Base-by-base conservation (phyloP, 2,329 filamentous ascomycete genomes). In the Monilinia laxa region DNA sequence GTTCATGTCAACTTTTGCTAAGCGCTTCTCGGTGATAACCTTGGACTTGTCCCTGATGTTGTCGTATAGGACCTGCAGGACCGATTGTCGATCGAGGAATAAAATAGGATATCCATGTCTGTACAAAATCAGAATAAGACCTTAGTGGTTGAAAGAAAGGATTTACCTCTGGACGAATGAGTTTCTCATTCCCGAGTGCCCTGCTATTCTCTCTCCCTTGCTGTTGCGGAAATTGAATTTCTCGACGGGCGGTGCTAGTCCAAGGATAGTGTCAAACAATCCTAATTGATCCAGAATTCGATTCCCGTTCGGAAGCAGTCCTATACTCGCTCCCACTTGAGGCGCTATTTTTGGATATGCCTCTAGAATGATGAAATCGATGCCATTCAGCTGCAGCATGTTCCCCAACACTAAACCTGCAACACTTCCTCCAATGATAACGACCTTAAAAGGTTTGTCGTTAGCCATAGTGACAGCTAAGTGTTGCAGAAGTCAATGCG, bases 271-370 rank as follows among this genome's bases (percentile, higher is more conserved):
- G 20, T 68, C 57, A 40, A 70, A 79, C 35, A 75, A 70, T 1
- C 81, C 82, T 0, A 85, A 71, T 71, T 86, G 84, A 62, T 85
- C 83, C 0, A 85, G 71, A 9, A 85, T 80, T 0, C 80, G 76
- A 4, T 74, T 66, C 0, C 80, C 80, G 23, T 81, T 77, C 0
- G 83, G 76, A 0, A 78, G 68, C 0, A 85, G 69, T 1, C 77
- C 81, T 38, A 86, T 82, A 4, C 78, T 80, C 0, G 82, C 82
- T 0, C 84, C 84, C 0, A 80, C 74, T 25, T 79, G 75, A 0
- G 83, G 82, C 0, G 79, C 78, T 28, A 85, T 79, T 0, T 77
- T 72, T 0, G 68, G 35, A 56, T 80, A 74, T 0, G 75, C 73
- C 68, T 86, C 83, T 0, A 86, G 76, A 0, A 86, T 66, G 2